These are phyloP conservation scores for Skeletonema menzelii DNA, from an alignment of 108 stramenopile species.

Conservation along the genomic window DNA sequence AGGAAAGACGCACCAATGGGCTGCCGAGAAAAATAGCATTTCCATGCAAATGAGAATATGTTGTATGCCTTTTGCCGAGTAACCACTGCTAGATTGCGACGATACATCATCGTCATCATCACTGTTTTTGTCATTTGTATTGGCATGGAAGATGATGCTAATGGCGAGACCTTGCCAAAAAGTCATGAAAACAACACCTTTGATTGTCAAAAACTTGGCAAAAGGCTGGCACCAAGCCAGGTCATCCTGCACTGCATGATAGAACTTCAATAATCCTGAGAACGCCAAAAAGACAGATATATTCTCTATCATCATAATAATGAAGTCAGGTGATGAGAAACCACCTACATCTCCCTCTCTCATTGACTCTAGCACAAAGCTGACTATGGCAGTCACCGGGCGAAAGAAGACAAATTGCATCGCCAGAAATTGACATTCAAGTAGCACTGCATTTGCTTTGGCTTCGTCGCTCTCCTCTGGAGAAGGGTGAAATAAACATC, in stretches of 20 bases:
- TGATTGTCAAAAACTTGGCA: constrained; percentile 87
- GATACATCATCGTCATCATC: constrained; percentile 13
- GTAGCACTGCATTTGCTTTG: constrained; percentile 80
- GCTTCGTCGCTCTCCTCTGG: constrained; percentile 60
- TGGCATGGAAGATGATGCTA: constrained; percentile 56
- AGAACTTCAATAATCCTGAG: constrained; percentile 82
- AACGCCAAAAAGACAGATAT: constrained; percentile 87
- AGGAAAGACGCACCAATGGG: constrained; percentile 89
- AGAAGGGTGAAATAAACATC: constrained; percentile 58
- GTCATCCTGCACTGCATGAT: constrained; percentile 79
- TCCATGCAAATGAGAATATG: constrained; percentile 89
- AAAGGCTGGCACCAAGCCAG: constrained; percentile 85
- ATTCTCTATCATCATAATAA: constrained; percentile 72
- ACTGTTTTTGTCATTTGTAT: constrained; percentile 46
- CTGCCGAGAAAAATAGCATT: constrained; percentile 84
- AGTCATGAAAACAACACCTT: constrained; percentile 88
- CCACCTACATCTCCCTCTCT: not conserved
- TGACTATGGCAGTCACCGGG: constrained; percentile 63
- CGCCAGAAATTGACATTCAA: constrained; percentile 79
- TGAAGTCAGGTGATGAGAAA: constrained; percentile 65
- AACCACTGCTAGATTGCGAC: constrained; percentile 11
- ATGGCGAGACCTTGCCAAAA: constrained; percentile 88
- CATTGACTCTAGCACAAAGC: constrained; percentile 47
- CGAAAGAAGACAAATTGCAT: constrained; percentile 89
- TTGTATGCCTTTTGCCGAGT: constrained; percentile 59